Conservation (phyloP, 306 rosid genomes). For the Malus sylvestris region DNA sequence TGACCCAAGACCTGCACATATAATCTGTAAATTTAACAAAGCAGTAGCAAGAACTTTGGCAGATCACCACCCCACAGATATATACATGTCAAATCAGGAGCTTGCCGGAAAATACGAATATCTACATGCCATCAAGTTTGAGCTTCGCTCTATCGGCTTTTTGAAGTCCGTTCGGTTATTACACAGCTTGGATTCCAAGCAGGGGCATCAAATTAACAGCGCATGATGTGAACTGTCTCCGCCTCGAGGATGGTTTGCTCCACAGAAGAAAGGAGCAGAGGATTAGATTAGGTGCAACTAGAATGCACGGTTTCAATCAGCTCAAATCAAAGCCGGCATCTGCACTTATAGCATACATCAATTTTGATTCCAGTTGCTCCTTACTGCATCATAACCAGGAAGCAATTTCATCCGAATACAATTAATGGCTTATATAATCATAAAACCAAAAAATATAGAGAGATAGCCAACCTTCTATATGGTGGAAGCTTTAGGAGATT, state of each 20-base stretch:
- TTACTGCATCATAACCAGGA: constrained; percentile 44
- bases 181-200: constrained; percentile 7
- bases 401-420: not conserved
- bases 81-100: constrained; percentile 9
- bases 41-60: constrained; percentile 3
- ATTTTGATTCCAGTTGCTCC: constrained; percentile 81
- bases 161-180: not conserved
- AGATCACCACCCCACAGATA: not conserved
- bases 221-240: not conserved
- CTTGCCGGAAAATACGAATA: not conserved
- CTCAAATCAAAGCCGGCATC: constrained; percentile 98
- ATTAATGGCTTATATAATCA: not conserved
- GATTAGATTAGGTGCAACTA: not conserved
- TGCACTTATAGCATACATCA: constrained; percentile 81
- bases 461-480: constrained; percentile 63
- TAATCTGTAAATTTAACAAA: not conserved
- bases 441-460: not conserved
- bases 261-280: not conserved
- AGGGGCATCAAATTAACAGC: not conserved
- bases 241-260: not conserved
- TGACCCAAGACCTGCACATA: not conserved
- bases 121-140: constrained; percentile 2
- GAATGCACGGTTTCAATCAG: constrained; percentile 27
- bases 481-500: constrained; percentile 97
- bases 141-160: constrained; percentile 5